Base-by-base conservation (phyloP, 75 land plant genomes). In the Ceratopteris richardii region DNA sequence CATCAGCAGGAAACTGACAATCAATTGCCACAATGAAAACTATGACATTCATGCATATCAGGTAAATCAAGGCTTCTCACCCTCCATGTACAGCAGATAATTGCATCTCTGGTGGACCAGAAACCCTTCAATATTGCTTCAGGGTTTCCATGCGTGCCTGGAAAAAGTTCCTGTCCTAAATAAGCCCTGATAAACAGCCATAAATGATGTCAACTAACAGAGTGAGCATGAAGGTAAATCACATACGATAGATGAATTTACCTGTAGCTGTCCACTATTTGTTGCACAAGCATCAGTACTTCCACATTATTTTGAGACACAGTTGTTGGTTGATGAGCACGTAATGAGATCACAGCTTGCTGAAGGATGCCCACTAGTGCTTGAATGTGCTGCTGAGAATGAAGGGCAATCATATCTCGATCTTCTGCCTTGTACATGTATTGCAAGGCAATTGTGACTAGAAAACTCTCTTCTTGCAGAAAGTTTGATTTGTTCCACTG, bases 391-490 rank as follows among this genome's bases (percentile, higher is more conserved):
- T 80, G 87, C 0, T 78, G 76, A 25, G 82, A 84, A 78, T 77
- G 78, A n/a, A 76, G 59, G 14, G 81, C 83, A 28, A 87, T 81
- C 68, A 62, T 80, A 6, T 87, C 92, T 29, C 83, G 80, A 10
- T 77, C 40, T 47, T 77, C 77, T 36, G 63, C 65, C 56, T 87
- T 88, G 73, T 71, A 84, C 3, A 83, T 80, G 61, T 84, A 87
- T 54, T 87, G 92, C 64, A 87, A 87, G 0, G 88, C 92, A 63
- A 87, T 84, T 12, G 92, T 84, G 58, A 87, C 56, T 17, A 87
- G 77, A 20, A 88, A 84, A 25, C 92, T 64, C 0, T 64, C 25
- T 51, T 62, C 70, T 25, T 44, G 51, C 17, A 58, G 44, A 51
- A 69, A 77, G 26, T 67, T 69, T 30, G 44, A 30, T 1, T 65